Evolutionary conservation across 1,284 basidiomycete genomes (phyloP).

Genomic region (Pyrrhoderma lamaoense): DNA sequence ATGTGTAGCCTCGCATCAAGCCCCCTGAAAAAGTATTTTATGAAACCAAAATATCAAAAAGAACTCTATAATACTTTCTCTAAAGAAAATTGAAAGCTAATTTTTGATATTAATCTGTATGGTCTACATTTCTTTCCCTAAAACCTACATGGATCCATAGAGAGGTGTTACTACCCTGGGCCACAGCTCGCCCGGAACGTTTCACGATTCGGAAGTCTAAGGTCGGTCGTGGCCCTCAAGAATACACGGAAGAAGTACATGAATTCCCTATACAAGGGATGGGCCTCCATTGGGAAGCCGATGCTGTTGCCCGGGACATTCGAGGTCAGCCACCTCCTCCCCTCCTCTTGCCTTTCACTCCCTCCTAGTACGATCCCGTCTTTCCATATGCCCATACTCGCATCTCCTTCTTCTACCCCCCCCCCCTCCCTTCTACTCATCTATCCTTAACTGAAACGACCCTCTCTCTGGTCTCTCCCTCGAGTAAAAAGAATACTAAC

Average conservation of each 20-base stretch:
- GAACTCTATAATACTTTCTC: too few species aligned
- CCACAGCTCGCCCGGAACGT: constrained; percentile 20
- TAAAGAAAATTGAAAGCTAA: too few species aligned
- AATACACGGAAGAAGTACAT: constrained; percentile 16
- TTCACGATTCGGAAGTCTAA: constrained; percentile 25
- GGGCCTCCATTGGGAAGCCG: constrained; percentile 24
- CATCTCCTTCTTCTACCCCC: background rate
- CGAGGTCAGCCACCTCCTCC: constrained; percentile 25
- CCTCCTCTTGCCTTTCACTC: background rate
- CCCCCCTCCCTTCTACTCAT: too few species aligned
- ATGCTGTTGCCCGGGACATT: constrained; percentile 36
- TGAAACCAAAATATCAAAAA: too few species aligned
- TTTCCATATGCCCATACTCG: too few species aligned
- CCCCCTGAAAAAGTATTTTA: too few species aligned
- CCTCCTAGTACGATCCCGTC: background rate
- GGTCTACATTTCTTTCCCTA: background rate
- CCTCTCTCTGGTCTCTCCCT: background rate
- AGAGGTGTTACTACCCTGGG: constrained; percentile 19
- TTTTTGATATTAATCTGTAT: background rate
- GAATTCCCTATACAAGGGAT: constrained; percentile 28
- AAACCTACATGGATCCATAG: constrained; percentile 8
- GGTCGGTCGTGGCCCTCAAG: constrained; percentile 22
- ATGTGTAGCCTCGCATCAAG: too few species aligned
- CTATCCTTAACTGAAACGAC: too few species aligned
- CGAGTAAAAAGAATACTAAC: background rate